Percentiles rank a stretch among this genome's conserved stretches.
Conservation (phyloP, 495 filamentous ascomycete genomes). For the Sordaria brevicollis region DNA sequence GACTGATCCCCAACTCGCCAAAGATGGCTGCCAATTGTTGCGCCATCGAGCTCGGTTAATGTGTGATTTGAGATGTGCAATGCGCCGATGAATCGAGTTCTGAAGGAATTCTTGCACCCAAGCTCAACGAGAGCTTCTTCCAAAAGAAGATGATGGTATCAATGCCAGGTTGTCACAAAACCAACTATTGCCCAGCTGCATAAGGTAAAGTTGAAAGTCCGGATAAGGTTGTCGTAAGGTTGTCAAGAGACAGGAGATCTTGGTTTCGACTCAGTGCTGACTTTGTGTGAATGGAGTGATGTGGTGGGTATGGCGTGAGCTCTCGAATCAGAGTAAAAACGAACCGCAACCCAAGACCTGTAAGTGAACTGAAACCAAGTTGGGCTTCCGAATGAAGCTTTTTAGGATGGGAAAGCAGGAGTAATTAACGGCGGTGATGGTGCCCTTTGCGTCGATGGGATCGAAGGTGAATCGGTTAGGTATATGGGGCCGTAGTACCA, state of each 20-base stretch:
- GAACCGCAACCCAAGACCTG: background rate
- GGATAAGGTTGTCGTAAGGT: background rate
- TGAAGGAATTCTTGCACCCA: background rate
- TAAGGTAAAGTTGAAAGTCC: background rate
- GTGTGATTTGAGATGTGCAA: background rate
- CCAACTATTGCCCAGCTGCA: background rate
- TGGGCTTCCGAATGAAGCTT: background rate
- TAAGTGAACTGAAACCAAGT: background rate
- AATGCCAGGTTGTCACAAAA: background rate
- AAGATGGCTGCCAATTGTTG: slow-evolving; percentile 45
- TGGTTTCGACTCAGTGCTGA: background rate
- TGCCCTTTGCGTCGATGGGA: background rate
- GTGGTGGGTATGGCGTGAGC: slow-evolving; percentile 6
- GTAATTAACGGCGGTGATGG: background rate
- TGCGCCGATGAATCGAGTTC: slow-evolving; percentile 2
- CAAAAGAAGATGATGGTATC: background rate
- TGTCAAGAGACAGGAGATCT: background rate
- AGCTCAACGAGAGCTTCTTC: background rate
- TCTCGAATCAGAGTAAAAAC: slow-evolving; percentile 13
- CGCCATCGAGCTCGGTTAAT: slow-evolving; percentile 21
- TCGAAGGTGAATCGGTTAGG: background rate
- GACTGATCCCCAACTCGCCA: slow-evolving; percentile 59
- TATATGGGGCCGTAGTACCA: background rate
- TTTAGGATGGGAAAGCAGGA: background rate
- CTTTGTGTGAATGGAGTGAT: background rate